phyloP scores from a whole-genome alignment of 129 eudicot genomes.

The Chrysanthemum makinoi region DNA sequence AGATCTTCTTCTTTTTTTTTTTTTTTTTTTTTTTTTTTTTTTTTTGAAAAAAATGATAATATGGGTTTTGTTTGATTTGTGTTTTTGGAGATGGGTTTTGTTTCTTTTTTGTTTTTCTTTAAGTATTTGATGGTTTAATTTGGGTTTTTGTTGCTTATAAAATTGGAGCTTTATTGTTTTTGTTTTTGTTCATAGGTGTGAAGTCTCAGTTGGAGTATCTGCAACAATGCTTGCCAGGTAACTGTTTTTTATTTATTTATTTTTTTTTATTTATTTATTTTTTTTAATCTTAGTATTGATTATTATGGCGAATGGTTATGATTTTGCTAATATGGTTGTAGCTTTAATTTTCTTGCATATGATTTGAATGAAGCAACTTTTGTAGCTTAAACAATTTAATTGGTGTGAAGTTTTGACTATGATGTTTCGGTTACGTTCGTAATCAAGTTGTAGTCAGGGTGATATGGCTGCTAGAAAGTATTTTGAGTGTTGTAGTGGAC shows the following conservation, averaged over 20 bases:
- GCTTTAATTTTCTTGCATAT: background rate
- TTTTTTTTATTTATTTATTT: too few relatives aligned
- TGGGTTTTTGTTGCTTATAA: constrained; percentile 17
- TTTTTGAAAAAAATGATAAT: constrained; percentile 22
- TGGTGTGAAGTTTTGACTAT: background rate
- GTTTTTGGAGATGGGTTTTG: constrained; percentile 33
- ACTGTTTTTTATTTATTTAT: too few relatives aligned
- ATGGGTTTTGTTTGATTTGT: constrained; percentile 30
- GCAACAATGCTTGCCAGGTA: constrained; percentile 91
- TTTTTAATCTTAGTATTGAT: constrained; percentile 16
- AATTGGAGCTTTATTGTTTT: constrained; percentile 14
- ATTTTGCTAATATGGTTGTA: constrained; percentile 11
- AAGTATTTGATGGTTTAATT: background rate
- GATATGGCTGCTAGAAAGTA: constrained; percentile 4
- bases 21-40: constrained; percentile 11
- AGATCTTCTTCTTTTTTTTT: background rate
- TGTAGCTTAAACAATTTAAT: constrained; percentile 10
- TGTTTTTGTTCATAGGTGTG: constrained; percentile 56
- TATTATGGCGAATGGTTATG: background rate
- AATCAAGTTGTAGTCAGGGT: constrained; percentile 11
- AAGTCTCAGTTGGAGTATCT: constrained; percentile 89
- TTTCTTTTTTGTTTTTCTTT: constrained; percentile 16
- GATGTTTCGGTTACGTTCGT: background rate
- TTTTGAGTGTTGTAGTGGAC: background rate
- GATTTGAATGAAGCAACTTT: constrained; percentile 3